Evolutionary conservation across 2,329 filamentous ascomycete species (phyloP), one percentile per base, ranked within the genome.

Genomic region (Huntiella omanensis): DNA sequence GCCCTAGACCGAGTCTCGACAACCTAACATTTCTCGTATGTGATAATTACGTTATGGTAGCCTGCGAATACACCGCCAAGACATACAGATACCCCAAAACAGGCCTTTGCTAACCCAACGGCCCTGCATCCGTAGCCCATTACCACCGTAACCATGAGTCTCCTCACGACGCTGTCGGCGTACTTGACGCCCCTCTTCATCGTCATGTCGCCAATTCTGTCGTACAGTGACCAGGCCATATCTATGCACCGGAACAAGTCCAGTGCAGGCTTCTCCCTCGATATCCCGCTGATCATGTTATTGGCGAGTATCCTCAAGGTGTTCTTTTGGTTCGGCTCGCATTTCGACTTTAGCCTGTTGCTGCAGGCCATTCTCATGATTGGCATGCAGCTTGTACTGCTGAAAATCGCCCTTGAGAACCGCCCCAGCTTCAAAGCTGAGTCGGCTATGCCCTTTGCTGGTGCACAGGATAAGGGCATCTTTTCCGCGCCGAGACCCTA

Each of bases 241-340:
- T 70, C 76, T 33, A 82, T 82, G 70, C 69, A 78, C 55, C 66
- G 70, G 54, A 67, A 63, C 48, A 75, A 71, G 58, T 75, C 74
- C 38, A 80, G 75, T 53, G 73, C 72, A 11, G 76, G 77, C 48
- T 81, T 81, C 62, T 81, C 77, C 13, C 66, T 82, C 51, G 77
- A 82, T 55, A 81, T 80, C 39, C 77, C 77, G 32, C 63, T 82
- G 48, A 82, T 82, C 51, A 82, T 82, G 77, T 70, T 82, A 43
- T 68, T 80, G 46, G 75, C 77, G 22, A 81, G 76, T 3, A 62
- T 81, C 46, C 62, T 80, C 47, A 75, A 75, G 59, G 71, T 81
- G 55, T 81, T 80, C 55, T 82, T 80, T 63, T 82, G 76, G 63
- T 73, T 76, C 43, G 76, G 77, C 49, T 71, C 75, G 11, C 69